Conservation (phyloP, 306 rosid genomes). For the Quercus dentata region DNA sequence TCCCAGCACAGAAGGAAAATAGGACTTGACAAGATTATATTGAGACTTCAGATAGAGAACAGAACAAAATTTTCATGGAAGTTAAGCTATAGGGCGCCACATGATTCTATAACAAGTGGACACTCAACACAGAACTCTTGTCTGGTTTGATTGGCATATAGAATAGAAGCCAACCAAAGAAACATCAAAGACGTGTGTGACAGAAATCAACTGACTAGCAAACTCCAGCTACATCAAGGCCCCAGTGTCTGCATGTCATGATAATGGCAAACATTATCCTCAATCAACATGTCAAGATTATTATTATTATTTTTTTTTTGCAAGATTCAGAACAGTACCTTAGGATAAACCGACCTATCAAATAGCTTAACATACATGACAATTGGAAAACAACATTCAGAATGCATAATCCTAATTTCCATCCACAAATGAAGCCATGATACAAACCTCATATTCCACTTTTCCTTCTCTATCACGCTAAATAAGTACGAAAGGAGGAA, state of each 20-base stretch:
- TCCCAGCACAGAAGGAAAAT: not conserved
- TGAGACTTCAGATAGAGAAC: not conserved
- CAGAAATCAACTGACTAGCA: not conserved
- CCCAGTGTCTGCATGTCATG: not conserved
- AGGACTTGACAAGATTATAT: not conserved
- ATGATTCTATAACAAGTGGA: not conserved
- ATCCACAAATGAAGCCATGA: not conserved
- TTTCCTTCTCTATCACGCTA: not conserved
- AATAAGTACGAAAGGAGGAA: not conserved
- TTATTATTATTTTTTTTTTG: not conserved
- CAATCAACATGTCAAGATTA: not conserved
- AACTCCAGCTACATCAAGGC: not conserved
- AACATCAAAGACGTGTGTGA: not conserved
- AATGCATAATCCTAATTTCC: not conserved
- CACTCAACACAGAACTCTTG: constrained; percentile 4
- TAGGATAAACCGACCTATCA: not conserved
- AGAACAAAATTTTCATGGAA: not conserved
- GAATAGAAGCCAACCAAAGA: not conserved
- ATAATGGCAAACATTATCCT: not conserved
- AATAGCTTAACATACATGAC: not conserved
- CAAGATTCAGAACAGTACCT: not conserved
- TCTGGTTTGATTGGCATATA: not conserved
- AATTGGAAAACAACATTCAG: not conserved
- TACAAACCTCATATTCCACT: not conserved
- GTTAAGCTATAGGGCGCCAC: not conserved